Base-by-base conservation (phyloP, 305 asterid genomes). In the Euphrasia arctica region DNA sequence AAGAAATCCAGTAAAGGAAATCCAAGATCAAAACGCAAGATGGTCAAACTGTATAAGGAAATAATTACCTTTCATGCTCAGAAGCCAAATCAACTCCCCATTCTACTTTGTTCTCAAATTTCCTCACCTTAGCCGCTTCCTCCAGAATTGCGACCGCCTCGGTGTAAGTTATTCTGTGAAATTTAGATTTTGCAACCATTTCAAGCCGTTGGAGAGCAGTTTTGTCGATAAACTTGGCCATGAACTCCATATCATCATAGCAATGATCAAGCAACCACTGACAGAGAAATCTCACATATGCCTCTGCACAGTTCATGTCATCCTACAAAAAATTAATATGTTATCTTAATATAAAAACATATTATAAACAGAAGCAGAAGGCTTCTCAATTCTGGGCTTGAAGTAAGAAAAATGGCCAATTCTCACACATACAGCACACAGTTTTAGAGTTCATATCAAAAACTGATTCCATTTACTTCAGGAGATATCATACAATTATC, bases 41-140 rank as follows among this genome's bases (percentile, higher is more conserved):
- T 5, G 9, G 13, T 5, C n/a, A 27, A 22, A 34, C 11, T 45
- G 4, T 25, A 39, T 32, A 28, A 1, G 0, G 13, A 60, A 25
- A 18, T 10, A 12, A 12, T 60, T 76, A 90, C 99, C 94, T 85
- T 76, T 90, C 97, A 70, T 90, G 97, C 66, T 93, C 99, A 64
- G 97, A 93, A 60, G 99, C 96, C 69, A 93, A 74, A 80, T 93
- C 99, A 49, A 90, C 80, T 61, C 97, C 97, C 99, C 99, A 93
- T 74, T 85, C 97, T 41, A 93, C 99, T 51, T 77, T 77, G 58
- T 93, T 93, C 78, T 86, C 97, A 64, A 93, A 93, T 70, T 85
- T 85, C 88, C 62, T 83, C 63, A 55, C 87, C 71, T 88, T 80
- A 11, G 90, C 68, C 52, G 90, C 96, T 74, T 82, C 89, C 82